A percentile compares a stretch with the other conserved stretches of the same genome.
Evolutionary conservation across 1,139 yeast genomes (phyloP).

Genomic region (Geotrichum siamense): DNA sequence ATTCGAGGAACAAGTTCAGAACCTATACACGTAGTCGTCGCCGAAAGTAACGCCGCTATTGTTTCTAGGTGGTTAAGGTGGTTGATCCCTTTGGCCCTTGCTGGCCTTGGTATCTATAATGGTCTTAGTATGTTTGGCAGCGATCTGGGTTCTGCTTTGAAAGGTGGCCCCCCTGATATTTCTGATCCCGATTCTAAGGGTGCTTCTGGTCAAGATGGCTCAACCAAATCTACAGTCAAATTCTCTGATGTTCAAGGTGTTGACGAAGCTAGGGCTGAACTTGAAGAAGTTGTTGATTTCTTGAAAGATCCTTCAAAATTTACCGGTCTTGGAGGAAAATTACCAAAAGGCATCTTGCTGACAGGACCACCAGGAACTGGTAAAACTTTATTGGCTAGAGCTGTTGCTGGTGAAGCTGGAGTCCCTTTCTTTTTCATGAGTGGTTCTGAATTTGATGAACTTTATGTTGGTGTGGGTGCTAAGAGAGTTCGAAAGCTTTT

Average conservation of each 20-base stretch:
- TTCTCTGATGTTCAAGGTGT: constrained; percentile 95
- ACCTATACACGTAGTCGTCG: constrained; percentile 86
- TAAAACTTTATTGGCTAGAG: constrained; percentile 92
- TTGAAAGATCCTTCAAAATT: constrained; percentile 92
- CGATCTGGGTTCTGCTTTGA: constrained; percentile 78
- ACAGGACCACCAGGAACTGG: constrained; percentile 99
- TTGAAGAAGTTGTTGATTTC: constrained; percentile 94
- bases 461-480: constrained; percentile 98
- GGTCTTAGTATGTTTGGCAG: constrained; percentile 58
- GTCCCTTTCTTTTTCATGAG: constrained; percentile 98
- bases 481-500: constrained; percentile 93
- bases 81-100: constrained; percentile 71
- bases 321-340: constrained; percentile 93
- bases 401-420: constrained; percentile 99
- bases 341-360: constrained; percentile 92
- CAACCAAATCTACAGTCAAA: constrained; percentile 78
- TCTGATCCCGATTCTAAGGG: constrained; percentile 22
- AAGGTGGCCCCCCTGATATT: constrained; percentile 40
- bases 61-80: constrained; percentile 85
- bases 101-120: constrained; percentile 53
- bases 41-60: constrained; percentile 72
- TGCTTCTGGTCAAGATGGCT: constrained; percentile 41
- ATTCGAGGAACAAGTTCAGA: constrained; percentile 42
- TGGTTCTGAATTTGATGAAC: constrained; percentile 96
- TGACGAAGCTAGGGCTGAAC: constrained; percentile 95